Evolutionary conservation across 83 land plant genomes (phyloP), one percentile per base, ranked within the genome.

Genomic region (Picea engelmannii): DNA sequence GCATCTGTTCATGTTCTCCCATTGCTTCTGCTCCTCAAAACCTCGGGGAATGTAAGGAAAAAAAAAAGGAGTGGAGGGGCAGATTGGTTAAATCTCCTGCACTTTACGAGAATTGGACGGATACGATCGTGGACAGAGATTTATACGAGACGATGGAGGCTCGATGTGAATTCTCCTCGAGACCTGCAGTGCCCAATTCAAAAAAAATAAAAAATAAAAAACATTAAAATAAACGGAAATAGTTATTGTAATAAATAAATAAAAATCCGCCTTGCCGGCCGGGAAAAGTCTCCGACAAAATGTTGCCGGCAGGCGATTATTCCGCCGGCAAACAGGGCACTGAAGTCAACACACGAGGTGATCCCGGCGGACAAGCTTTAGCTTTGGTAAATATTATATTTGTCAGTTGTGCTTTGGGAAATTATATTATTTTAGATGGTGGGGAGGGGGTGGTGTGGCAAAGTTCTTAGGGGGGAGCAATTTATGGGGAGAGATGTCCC

Each of bases 401-500:
- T n/a, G 23, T 7, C 9, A 24, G 67, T 65, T 65, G 21, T n/a
- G 25, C 11, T 65, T 65, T n/a, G 25, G 25, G 67, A 65, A 24
- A 65, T 52, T 52, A 52, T 52, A 52, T 11, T 52, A 52, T 52
- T 52, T 52, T 52, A 52, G 67, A 65, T 65, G 23, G 67, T n/a
- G 25, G 67, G 25, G 25, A 65, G 25, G 23, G 67, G 21, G 25
- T n/a, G 67, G 25, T 65, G 67, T n/a, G 24, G 25, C 25, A 65
- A 24, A 24, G 67, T 24, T 40, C 75, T 70, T 70, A 20, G 79
- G 79, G 63, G 15, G 63, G 40, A 27, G 61, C 59, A 55, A 59
- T 77, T 77, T 59, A 77, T 77, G 61, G 79, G 79, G 79, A 76
- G 52, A 58, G 61, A 59, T 55, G 79, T 59, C 59, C 67, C 25